Evolutionary conservation across 768 basidiomycete species (phyloP).

Genomic region (Royoungia palumana): DNA sequence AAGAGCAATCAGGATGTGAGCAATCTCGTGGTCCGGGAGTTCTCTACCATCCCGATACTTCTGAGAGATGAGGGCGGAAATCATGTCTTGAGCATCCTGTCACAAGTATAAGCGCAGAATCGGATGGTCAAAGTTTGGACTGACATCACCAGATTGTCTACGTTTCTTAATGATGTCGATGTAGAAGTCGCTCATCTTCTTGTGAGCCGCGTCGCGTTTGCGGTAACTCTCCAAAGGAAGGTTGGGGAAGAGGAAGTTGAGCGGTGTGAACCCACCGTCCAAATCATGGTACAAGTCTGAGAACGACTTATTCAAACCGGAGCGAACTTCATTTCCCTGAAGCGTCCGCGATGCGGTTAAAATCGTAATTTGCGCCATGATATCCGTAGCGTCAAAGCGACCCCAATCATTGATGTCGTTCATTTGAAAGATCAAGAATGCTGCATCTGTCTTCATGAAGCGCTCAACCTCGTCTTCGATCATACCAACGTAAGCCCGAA

Average conservation of each 20-base stretch:
- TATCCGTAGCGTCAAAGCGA: slow-evolving; percentile 66
- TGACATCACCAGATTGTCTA: slow-evolving; percentile 45
- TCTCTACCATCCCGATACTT: slow-evolving; percentile 76
- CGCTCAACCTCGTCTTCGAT: slow-evolving; percentile 73
- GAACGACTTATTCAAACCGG: slow-evolving; percentile 74
- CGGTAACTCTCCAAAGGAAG: slow-evolving; percentile 89
- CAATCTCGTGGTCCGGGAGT: slow-evolving; percentile 86
- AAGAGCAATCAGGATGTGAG: slow-evolving; percentile 97
- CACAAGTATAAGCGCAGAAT: slow-evolving; percentile 1
- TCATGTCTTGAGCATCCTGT: slow-evolving; percentile 87
- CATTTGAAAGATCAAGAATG: slow-evolving; percentile 59
- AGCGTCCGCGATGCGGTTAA: slow-evolving; percentile 91
- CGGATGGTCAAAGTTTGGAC: slow-evolving; percentile 4
- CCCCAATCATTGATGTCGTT: slow-evolving; percentile 77
- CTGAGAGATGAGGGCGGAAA: slow-evolving; percentile 79
- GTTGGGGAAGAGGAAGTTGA: slow-evolving; percentile 95
- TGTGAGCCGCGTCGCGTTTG: slow-evolving; percentile 83
- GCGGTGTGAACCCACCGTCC: slow-evolving; percentile 93
- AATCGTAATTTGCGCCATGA: slow-evolving; percentile 87
- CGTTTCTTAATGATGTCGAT: slow-evolving; percentile 80
- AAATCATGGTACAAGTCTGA: slow-evolving; percentile 83
- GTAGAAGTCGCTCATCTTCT: slow-evolving; percentile 93
- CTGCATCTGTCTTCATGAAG: slow-evolving; percentile 63
- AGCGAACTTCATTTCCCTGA: slow-evolving; percentile 89
- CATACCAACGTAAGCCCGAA: slow-evolving; percentile 80